Evolutionary conservation across 805 yeast species (phyloP), one percentile per base, ranked within the genome.

Genomic region (Kluyveromyces wickerhamii): DNA sequence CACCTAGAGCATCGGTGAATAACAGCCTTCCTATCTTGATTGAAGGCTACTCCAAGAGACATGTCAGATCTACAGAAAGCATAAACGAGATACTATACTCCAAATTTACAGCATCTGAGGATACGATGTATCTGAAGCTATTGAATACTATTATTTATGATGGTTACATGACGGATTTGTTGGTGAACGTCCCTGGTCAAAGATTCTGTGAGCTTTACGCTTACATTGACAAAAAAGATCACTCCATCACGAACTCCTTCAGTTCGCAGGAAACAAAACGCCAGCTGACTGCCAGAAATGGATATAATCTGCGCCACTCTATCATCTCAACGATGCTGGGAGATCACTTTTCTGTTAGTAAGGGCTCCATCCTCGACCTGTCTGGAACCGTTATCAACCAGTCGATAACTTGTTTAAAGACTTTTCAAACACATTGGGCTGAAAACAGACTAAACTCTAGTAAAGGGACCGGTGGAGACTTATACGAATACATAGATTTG

Each of bases 21-120:
- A 66, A 67, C 10, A 64, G 66, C 14, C 50, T 79, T 13, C 86
- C 86, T 0, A 54, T 77, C 1, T 56, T 75, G 9, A 57, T 78
- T 2, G 85, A 78, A 45, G 76, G 55, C 11, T 45, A 52, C 17
- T 44, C 54, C 2, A 57, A 44, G 29, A 54, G 71, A 31, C 49
- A 52, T 17, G 49, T 65, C 7, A 58, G 72, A 39, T 54, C 65
- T 4, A 49, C 65, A 2, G 47, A 59, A 0, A 45, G 60, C 5
- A 55, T 67, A 15, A 59, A 62, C 28, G 62, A 66, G 11, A 49
- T 65, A 17, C 56, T 63, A 27, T 35, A 54, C 10, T 43, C 64
- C 1, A 56, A 62, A 7, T 52, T 63, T 1, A 38, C 45, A 2
- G 44, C 54, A 4, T 43, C 59, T 4, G 48, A 56, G 7, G 66